Conservation (phyloP, 345 rosid species). For the Populus alba region DNA sequence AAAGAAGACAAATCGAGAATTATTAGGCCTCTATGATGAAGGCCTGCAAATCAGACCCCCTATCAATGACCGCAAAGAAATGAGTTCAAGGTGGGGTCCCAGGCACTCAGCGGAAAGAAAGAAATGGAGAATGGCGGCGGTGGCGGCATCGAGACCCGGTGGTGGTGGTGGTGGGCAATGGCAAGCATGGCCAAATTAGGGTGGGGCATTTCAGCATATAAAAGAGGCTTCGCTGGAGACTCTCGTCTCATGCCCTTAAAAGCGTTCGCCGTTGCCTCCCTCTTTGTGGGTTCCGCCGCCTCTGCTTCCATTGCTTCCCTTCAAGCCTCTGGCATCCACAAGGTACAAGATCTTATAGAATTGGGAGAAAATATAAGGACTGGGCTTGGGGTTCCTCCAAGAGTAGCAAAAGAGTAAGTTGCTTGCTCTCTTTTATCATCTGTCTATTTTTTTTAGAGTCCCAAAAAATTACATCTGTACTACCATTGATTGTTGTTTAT, state of each 20-base stretch:
- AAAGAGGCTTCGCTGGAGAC: conserved; percentile 58
- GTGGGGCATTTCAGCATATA: conserved; percentile 44
- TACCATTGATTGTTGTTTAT: neutral
- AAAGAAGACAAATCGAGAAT: too few relatives aligned
- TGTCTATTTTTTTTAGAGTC: neutral
- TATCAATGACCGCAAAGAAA: too few relatives aligned
- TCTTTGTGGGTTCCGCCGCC: conserved; percentile 57
- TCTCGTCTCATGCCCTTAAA: conserved; percentile 52
- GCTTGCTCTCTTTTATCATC: neutral
- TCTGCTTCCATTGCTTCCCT: conserved; percentile 43
- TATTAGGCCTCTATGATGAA: neutral
- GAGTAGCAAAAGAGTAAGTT: conserved; percentile 24
- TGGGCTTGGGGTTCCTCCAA: conserved; percentile 34
- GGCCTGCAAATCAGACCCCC: neutral
- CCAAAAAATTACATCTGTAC: neutral
- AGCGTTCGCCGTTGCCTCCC: conserved; percentile 59
- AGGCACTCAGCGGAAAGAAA: neutral
- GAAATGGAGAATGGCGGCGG: conserved; percentile 8
- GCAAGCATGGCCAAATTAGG: conserved; percentile 46
- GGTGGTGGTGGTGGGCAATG: conserved; percentile 38
- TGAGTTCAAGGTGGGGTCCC: too few relatives aligned
- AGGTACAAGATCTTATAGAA: conserved; percentile 57
- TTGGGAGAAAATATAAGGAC: conserved; percentile 45
- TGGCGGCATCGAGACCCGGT: conserved; percentile 10
- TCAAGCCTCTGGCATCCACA: conserved; percentile 52